Percentiles rank a stretch among this genome's conserved stretches.
Evolutionary conservation across 75 land plant species (phyloP).

Genomic region (Cryptomeria japonica): DNA sequence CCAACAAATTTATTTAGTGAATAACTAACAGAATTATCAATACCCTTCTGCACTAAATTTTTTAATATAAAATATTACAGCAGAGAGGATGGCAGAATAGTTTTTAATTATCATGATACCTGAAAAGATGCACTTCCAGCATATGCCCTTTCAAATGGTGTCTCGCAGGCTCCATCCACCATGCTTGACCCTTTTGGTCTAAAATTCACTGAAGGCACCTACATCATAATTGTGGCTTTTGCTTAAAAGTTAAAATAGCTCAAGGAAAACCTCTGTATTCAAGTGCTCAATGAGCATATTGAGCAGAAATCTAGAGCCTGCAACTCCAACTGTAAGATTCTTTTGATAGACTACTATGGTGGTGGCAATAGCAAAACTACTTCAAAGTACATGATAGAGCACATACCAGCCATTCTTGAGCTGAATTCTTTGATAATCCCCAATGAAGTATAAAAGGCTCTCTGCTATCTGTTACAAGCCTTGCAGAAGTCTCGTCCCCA

Average conservation of each 20-base stretch:
- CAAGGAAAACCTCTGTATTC: background rate
- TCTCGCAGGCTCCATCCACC: constrained; percentile 51
- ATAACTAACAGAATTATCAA: background rate
- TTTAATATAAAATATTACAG: background rate
- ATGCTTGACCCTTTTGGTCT: constrained; percentile 40
- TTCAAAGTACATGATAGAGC: background rate
- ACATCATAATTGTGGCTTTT: background rate
- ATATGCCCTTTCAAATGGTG: constrained; percentile 39
- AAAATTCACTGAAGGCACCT: constrained; percentile 53
- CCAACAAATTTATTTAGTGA: background rate
- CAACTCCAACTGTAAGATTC: background rate
- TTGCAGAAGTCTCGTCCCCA: constrained; percentile 25
- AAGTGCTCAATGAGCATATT: background rate
- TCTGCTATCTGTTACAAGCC: constrained; percentile 39
- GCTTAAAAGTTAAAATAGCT: background rate
- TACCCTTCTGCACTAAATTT: background rate
- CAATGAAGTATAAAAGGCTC: constrained; percentile 58
- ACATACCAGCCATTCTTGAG: constrained; percentile 59
- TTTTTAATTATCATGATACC: constrained; percentile 21
- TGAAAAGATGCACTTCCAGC: constrained; percentile 47
- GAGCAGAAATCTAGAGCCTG: background rate
- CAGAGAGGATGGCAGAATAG: background rate
- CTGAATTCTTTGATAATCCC: constrained; percentile 47
- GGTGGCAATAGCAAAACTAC: background rate
- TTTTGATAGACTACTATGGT: background rate